Evolutionary conservation across 768 basidiomycete species (phyloP), one percentile per base, ranked within the genome.

Genomic region (Symmetrospora coprosmae): DNA sequence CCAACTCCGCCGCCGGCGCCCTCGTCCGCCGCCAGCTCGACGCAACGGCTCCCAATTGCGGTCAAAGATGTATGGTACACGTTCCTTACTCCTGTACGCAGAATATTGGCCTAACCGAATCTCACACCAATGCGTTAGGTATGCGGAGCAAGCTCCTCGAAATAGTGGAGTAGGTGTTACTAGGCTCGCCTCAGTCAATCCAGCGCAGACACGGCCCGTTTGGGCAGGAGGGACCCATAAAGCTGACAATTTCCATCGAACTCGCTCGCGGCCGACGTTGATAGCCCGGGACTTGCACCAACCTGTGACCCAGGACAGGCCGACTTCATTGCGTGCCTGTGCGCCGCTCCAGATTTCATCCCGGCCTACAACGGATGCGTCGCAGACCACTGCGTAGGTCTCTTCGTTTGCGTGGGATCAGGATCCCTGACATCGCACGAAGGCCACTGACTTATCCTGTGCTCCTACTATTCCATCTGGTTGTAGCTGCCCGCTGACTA

Each of bases 251-350:
- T 21, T 34, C n/a, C 9, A 4, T 39, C 23, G 37, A n/a, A n/a
- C n/a, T n/a, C n/a, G n/a, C n/a, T n/a, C n/a, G n/a, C n/a, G n/a
- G n/a, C n/a, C n/a, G n/a, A n/a, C 52, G 8, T 9, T 43, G 4
- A 7, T 38, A 47, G 41, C 43, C 55, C 55, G 17, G 55, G 55
- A 45, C 43, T 58, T 4, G 55, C 55, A 17, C 40, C 55, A 28
- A 31, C 39, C 6, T 58, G 55, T 33, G 55, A 58, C 40, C 55
- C 55, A 14, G 43, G 41, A 27, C 23, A 27, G 30, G 55, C 55
- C 43, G 55, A 58, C 43, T 58, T 45, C 43, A 43, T 58, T 17
- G 31, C 41, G 23, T 58, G 55, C 25, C 28, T 58, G 14, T 58
- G 55, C 43, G n/a, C 40, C 38, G 25, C 38, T 34, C 40, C 55